Base-by-base conservation (phyloP, 2,329 filamentous ascomycete genomes). In the Aspergillus sp. region DNA sequence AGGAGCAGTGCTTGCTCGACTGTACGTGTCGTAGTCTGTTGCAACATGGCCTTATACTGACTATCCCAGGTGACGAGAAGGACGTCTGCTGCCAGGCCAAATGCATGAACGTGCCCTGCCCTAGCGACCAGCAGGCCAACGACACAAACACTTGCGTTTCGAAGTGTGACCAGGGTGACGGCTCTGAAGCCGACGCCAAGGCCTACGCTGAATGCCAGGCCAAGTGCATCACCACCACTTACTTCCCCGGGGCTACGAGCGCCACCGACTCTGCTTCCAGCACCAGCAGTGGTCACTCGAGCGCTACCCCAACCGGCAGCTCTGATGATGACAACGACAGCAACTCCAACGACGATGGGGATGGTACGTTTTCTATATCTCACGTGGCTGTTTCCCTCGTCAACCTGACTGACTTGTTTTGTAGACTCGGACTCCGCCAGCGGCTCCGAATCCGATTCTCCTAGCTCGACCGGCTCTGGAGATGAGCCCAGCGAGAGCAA, bases 161-260 rank as follows among this genome's bases (percentile, higher is more conserved):
- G 46, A 73, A 77, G 53, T 85, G 82, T 69, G 77, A 80, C 56
- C 80, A 84, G 74, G 82, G 82, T 55, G 75, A 77, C 61, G 81
- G 82, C 45, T 74, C 77, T 31, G 68, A 75, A 3, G 69, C 68
- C 12, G 80, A 78, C 58, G 80, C 77, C 35, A 62, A 77, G 52
- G 71, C 71, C 58, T 84, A 79, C 64, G 74, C 76, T 59, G 61
- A 73, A 48, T 85, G 82, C 69, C 75, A 80, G 66, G 71, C 78
- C 52, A 65, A 68, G 57, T 85, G 82, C 74, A 80, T 79, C 70
- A 74, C 68, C 68, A 77, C 72, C 60, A 71, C 78, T 66, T 83
- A 80, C 75, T 77, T 81, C 67, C 75, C 70, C 11, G 65, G 66
- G 50, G 70, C 65, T 31, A 63, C 57, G 35, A 57, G 52, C 37